Conservation (phyloP, 2,329 filamentous ascomycete genomes). For the Trichophyton schoenleinii region DNA sequence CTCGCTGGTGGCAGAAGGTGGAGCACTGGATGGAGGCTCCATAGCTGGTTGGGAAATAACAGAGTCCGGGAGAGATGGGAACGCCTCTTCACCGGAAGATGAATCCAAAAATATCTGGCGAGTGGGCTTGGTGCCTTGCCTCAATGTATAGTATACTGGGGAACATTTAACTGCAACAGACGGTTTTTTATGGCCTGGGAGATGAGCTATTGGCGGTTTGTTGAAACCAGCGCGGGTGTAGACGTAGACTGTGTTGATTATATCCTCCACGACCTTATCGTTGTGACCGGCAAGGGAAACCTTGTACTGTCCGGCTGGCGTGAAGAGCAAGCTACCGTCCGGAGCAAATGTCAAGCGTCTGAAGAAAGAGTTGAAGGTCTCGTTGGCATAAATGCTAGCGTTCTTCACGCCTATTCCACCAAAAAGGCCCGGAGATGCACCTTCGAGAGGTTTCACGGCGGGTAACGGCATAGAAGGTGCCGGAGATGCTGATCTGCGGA, state of each 20-base stretch:
- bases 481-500: conserved; percentile 78
- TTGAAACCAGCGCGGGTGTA: conserved; percentile 94
- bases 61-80: conserved; percentile 73
- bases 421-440: conserved; percentile 62
- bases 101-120: conserved; percentile 93
- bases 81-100: conserved; percentile 70
- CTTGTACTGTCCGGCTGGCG: conserved; percentile 90
- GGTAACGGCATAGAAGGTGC: conserved; percentile 88
- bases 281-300: conserved; percentile 55
- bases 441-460: conserved; percentile 85
- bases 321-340: conserved; percentile 85
- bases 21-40: conserved; percentile 61
- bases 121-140: conserved; percentile 55
- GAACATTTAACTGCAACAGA: conserved; percentile 94
- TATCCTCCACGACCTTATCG: conserved; percentile 69
- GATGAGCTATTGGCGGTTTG: conserved; percentile 85
- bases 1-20: conserved; percentile 35
- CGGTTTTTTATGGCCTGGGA: conserved; percentile 95
- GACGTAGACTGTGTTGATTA: conserved; percentile 96
- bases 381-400: conserved; percentile 84
- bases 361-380: conserved; percentile 95
- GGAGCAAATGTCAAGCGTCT: conserved; percentile 85
- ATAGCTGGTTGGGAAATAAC: conserved; percentile 50
- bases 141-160: conserved; percentile 71
- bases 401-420: conserved; percentile 60